These are phyloP conservation scores for Sambucus nigra DNA, from an alignment of 129 eudicot species.

Conservation along the genomic window DNA sequence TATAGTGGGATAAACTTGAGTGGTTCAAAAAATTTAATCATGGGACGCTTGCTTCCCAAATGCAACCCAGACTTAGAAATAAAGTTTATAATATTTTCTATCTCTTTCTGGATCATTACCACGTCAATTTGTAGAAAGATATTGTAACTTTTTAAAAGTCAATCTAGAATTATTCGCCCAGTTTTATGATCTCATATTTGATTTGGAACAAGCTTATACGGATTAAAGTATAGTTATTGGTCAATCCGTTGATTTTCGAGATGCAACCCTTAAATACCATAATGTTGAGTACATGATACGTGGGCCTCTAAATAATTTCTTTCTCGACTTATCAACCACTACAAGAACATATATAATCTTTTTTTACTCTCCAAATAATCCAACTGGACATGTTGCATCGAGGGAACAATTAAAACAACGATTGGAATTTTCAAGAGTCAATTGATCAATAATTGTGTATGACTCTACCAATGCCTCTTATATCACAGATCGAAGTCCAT, in stretches of 20 bases:
- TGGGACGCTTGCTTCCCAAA: no score
- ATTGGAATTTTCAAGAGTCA: constrained; percentile 56
- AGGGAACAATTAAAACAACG: constrained; percentile 46
- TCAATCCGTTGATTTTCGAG: constrained; percentile 59
- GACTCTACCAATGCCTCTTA: constrained; percentile 80
- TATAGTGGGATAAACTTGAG: no score
- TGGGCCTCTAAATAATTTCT: constrained; percentile 57
- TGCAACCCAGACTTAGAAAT: no score
- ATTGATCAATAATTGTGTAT: constrained; percentile 79
- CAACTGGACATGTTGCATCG: constrained; percentile 82
- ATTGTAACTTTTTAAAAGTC: no score
- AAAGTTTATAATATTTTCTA: no score
- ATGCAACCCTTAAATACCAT: constrained; percentile 44
- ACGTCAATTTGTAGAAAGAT: no score
- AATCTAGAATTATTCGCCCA: no score
- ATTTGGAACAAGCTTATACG: constrained; percentile 53
- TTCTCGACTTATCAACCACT: constrained; percentile 55
- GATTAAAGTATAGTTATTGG: constrained; percentile 94
- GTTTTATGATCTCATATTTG: constrained; percentile 7
- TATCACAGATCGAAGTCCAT: constrained; percentile 62
- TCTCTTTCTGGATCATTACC: no score
- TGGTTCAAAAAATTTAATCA: no score
- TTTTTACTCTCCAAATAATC: constrained; percentile 95
- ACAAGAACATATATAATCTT: constrained; percentile 71
- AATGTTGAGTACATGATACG: constrained; percentile 80